Evolutionary conservation across 1,284 basidiomycete species (phyloP), one percentile per base, ranked within the genome.

Genomic region (Leccinum angustisporum): DNA sequence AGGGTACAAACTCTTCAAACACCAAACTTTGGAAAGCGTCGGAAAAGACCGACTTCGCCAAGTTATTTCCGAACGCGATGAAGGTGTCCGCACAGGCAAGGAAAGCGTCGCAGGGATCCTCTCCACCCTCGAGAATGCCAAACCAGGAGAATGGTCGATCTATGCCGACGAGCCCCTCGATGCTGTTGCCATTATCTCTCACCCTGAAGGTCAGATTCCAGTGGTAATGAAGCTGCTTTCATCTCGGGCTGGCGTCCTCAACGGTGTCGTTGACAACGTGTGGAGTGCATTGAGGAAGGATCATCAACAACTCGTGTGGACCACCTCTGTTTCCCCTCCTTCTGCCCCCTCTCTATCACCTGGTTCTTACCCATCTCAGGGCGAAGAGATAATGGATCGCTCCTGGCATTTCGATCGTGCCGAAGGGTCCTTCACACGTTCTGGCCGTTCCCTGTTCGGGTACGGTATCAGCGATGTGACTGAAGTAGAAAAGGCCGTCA

Each of bases 351-450:
- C 63, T 3, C 61, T 61, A 30, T 60, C 18, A 1, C n/a, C 60
- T n/a, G 10, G 31, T 25, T 48, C 54, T 36, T 63, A 69, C 1
- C 58, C 63, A 27, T 54, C 63, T 51, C 71, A 68, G 31, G 95
- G 98, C 69, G 96, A 99, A 76, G 97, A 98, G 80, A 73, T 72
- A 61, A 66, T 71, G 52, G 90, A 97, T 79, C 88, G 96, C 48
- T 87, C 91, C 2, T 99, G 97, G 97, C 97, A 99, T 80, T 99
- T 98, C 74, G 97, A 99, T 81, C 88, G 95, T 60, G 95, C 97
- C 1, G 97, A 99, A 69, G 97, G 97, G 8, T 94, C 92, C 77
- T 99, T 99, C 81, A 97, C 96, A 11, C 86, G 97, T 59, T 94
- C 94, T 36, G 95, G 97, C 53, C 87, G 84, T 75, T 95, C 89